Base-by-base conservation (phyloP, 73 alveolate species). In the Paramecium primaurelia region DNA sequence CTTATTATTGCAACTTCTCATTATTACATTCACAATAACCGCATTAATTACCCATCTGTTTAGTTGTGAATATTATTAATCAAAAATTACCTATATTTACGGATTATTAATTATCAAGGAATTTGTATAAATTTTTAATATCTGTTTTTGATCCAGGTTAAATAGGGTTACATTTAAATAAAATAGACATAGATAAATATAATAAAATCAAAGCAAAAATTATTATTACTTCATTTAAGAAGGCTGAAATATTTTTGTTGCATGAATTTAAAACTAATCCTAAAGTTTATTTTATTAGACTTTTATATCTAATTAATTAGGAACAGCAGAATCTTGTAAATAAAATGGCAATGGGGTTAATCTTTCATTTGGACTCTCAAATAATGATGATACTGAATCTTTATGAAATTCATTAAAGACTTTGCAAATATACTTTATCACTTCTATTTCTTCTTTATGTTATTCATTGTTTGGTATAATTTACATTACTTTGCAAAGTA, bases 341-440 rank as follows among this genome's bases (percentile, higher is more conserved):
- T 80, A n/a, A 44, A 80, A 80, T 1, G 77, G 75, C 26, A 80
- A n/a, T 45, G 77, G 77, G 6, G 75, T 80, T n/a, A 80, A 9
- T 14, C 58, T 80, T 40, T 45, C 58, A 44, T 8, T 16, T 18
- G 77, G 91, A 25, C 54, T 80, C 12, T 47, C 34, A 45, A 80
- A 32, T 5, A 40, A 80, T 6, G 25, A 32, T 80, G 51, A 6
- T 18, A 45, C n/a, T 42, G 45, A 25, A 45, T 44, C 75, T 25
- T 42, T 45, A 22, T 80, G 28, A 44, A 49, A 49, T 45, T 80
- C 75, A 26, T 40, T 25, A 20, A 77, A 80, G 1, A 47, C 75
- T 16, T 80, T 45, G 44, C 71, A 44, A 14, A 80, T 47, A 16
- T 80, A 18, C 16, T 49, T 42, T 9, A 80, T 42, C 42, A 80